Evolutionary conservation across 2,329 filamentous ascomycete genomes (phyloP).

Genomic region (Monosporascus sp.): DNA sequence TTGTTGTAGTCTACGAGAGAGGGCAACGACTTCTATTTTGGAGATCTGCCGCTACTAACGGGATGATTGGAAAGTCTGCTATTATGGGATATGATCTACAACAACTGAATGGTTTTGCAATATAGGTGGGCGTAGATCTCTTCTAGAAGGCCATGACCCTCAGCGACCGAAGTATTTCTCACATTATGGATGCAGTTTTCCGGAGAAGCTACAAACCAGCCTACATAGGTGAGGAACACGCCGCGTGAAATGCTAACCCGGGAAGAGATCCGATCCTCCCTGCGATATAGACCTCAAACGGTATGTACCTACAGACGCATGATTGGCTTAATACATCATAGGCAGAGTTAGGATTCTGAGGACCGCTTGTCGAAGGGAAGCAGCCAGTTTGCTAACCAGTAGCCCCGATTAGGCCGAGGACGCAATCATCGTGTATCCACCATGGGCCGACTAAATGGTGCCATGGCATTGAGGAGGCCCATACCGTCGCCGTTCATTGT

Average conservation of each 20-base stretch:
- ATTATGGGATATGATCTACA: background rate
- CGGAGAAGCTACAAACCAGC: no score
- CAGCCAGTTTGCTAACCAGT: conserved; percentile 6
- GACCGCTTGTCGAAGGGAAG: conserved; percentile 2
- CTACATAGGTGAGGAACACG: no score
- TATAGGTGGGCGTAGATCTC: background rate
- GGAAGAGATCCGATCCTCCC: no score
- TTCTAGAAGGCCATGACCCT: background rate
- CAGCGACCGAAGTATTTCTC: background rate
- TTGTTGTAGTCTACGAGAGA: background rate
- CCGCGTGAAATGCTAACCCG: no score
- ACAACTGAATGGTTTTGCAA: background rate
- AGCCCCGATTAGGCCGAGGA: conserved; percentile 6
- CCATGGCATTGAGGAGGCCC: conserved; percentile 16
- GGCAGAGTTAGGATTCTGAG: background rate
- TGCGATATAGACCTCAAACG: no score
- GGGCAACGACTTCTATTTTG: background rate
- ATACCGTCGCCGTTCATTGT: background rate
- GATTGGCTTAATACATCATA: background rate
- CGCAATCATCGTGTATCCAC: conserved; percentile 10
- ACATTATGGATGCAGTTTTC: no score
- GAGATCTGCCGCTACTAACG: background rate
- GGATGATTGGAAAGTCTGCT: background rate
- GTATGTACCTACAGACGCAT: background rate
- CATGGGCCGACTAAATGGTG: conserved; percentile 17